Evolutionary conservation across 148 eudicot genomes (phyloP).

Genomic region (Camellia japonica): DNA sequence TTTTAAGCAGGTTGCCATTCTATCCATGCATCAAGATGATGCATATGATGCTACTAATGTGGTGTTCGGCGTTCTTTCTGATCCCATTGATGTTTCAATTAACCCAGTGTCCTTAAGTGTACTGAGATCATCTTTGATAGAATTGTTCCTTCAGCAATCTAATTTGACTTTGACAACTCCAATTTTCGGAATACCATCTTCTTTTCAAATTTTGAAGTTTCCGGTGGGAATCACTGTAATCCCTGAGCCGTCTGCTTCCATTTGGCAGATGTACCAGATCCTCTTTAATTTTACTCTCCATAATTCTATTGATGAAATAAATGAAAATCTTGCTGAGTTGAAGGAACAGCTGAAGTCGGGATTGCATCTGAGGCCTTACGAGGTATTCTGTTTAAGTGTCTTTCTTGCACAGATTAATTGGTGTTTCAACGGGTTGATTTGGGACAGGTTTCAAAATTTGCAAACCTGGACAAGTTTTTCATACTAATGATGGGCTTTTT

Average conservation of each 20-base stretch:
- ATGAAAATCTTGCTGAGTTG: constrained; percentile 35
- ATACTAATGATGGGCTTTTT: no score
- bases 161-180: constrained; percentile 47
- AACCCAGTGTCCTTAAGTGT: constrained; percentile 33
- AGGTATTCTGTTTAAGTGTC: constrained; percentile 26
- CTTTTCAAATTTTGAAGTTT: constrained; percentile 40
- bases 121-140: constrained; percentile 40
- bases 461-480: neutral
- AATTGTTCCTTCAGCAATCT: constrained; percentile 27
- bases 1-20: constrained; percentile 37
- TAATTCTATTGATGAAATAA: constrained; percentile 40
- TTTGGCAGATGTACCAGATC: constrained; percentile 24
- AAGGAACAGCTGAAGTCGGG: constrained; percentile 43
- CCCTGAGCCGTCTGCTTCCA: constrained; percentile 29
- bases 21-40: constrained; percentile 44
- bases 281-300: constrained; percentile 46
- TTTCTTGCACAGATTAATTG: neutral
- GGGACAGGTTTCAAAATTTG: neutral
- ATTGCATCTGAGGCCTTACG: constrained; percentile 37
- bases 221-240: constrained; percentile 42
- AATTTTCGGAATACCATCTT: constrained; percentile 41
- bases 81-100: constrained; percentile 26
- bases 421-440: neutral
- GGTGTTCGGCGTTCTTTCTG: constrained; percentile 50
- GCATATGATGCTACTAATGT: constrained; percentile 42